phyloP scores from a whole-genome alignment of 2,329 filamentous ascomycete genomes.

The Apiospora hydei region DNA sequence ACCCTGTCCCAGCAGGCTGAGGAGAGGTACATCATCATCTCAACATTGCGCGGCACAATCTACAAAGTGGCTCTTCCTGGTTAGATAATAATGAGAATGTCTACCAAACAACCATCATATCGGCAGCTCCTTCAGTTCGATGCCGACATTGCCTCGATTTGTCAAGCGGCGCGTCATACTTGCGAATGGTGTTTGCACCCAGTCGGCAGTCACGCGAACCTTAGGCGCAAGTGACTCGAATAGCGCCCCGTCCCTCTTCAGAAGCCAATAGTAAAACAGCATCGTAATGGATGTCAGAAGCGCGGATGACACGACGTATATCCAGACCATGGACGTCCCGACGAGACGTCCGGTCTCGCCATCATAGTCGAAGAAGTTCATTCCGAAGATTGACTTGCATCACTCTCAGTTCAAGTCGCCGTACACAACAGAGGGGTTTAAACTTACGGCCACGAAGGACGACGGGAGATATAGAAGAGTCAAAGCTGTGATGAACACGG shows the following conservation, averaged over 20 bases:
- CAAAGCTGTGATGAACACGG: slow-evolving; percentile 42
- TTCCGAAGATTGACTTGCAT: slow-evolving; percentile 46
- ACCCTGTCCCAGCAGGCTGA: background rate
- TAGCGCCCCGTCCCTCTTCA: slow-evolving; percentile 36
- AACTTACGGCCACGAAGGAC: slow-evolving; percentile 46
- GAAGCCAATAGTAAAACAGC: slow-evolving; percentile 39
- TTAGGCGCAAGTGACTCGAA: slow-evolving; percentile 36
- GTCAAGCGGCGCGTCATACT: slow-evolving; percentile 19
- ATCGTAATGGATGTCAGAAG: slow-evolving; percentile 44
- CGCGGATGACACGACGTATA: slow-evolving; percentile 43
- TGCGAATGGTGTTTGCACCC: slow-evolving; percentile 26
- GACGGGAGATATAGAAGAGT: slow-evolving; percentile 43
- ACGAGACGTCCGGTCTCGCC: slow-evolving; percentile 38
- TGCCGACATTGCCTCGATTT: background rate
- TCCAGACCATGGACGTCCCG: slow-evolving; percentile 48
- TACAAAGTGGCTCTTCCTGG: slow-evolving; percentile 9
- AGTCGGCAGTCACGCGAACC: slow-evolving; percentile 29
- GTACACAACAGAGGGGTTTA: background rate
- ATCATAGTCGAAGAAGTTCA: slow-evolving; percentile 49
- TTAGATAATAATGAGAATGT: background rate
- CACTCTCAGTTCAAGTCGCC: background rate
- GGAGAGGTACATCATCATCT: slow-evolving; percentile 17
- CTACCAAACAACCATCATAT: background rate
- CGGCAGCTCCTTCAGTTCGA: slow-evolving; percentile 11
- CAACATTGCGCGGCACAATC: background rate